These are phyloP conservation scores for Neocucurbitaria cava DNA, from an alignment of 2,329 filamentous ascomycete genomes.

Conservation along the genomic window DNA sequence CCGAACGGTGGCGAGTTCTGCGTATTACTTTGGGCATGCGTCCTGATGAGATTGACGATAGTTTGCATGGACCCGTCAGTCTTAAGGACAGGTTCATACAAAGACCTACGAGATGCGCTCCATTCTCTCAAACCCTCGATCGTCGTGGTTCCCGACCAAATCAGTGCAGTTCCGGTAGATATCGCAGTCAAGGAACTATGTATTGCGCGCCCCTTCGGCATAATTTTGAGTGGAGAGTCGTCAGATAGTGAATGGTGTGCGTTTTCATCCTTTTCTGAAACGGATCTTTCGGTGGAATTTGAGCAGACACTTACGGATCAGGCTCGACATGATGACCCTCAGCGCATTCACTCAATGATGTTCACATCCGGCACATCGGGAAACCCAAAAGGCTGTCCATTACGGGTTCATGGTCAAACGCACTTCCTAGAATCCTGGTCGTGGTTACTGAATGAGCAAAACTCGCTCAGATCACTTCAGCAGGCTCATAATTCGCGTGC, in stretches of 20 bases:
- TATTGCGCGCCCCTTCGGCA: not conserved
- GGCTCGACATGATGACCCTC: not conserved
- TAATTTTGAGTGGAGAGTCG: not conserved
- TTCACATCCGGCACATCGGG: conserved; percentile 5
- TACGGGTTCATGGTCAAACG: not conserved
- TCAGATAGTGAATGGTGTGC: not conserved
- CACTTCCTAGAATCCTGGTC: not conserved
- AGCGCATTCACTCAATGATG: conserved; percentile 3
- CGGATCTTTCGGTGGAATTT: not conserved
- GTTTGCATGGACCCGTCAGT: conserved; percentile 1
- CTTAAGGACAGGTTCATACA: not conserved
- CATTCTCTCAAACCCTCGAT: not conserved
- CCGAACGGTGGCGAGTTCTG: conserved; percentile 10
- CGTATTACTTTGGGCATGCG: conserved; percentile 11
- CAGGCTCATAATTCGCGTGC: conserved; percentile 1
- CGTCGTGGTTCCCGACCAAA: not conserved
- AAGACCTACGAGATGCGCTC: not conserved
- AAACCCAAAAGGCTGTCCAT: conserved; percentile 4
- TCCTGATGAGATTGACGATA: conserved; percentile 4
- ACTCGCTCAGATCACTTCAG: not conserved
- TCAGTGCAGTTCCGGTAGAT: not conserved
- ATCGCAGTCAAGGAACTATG: not conserved
- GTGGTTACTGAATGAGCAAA: not conserved
- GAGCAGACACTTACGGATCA: not conserved
- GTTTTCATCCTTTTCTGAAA: not conserved